phyloP scores from a whole-genome alignment of 495 filamentous ascomycete genomes.

The Aspergillus diversus region DNA sequence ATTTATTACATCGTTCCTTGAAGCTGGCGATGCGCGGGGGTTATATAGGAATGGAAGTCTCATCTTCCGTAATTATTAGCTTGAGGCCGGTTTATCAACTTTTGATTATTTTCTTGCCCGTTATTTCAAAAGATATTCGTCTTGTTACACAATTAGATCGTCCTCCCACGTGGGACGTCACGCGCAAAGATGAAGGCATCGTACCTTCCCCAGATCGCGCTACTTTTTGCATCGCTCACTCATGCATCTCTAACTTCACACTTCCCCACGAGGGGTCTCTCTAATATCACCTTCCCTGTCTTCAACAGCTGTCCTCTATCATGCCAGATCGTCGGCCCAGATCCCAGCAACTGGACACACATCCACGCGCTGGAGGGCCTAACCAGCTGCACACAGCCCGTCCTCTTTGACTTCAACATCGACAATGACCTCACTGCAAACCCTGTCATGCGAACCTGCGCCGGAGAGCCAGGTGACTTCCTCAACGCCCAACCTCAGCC shows the following conservation, averaged over 20 bases:
- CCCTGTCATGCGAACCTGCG: not conserved
- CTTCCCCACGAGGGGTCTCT: not conserved
- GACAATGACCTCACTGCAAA: not conserved
- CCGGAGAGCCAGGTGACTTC: not conserved
- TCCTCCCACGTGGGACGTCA: not conserved
- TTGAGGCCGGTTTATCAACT: not conserved
- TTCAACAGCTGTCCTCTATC: not conserved
- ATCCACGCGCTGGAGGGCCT: not conserved
- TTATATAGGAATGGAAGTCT: not conserved
- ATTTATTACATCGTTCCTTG: not conserved
- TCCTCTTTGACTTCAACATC: constrained; percentile 4
- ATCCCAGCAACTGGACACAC: not conserved
- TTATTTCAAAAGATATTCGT: not conserved
- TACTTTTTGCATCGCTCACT: not conserved
- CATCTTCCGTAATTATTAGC: not conserved
- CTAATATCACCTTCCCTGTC: not conserved
- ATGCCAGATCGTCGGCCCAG: not conserved
- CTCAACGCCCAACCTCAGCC: not conserved
- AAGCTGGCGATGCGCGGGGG: not conserved
- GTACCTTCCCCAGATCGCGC: not conserved
- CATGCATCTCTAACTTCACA: not conserved
- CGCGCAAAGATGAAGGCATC: not conserved
- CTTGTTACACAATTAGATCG: not conserved
- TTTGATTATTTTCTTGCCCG: not conserved
- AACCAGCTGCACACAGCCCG: not conserved